Evolutionary conservation across 164 flowering plant genomes (phyloP).

Genomic region (Piper longum): DNA sequence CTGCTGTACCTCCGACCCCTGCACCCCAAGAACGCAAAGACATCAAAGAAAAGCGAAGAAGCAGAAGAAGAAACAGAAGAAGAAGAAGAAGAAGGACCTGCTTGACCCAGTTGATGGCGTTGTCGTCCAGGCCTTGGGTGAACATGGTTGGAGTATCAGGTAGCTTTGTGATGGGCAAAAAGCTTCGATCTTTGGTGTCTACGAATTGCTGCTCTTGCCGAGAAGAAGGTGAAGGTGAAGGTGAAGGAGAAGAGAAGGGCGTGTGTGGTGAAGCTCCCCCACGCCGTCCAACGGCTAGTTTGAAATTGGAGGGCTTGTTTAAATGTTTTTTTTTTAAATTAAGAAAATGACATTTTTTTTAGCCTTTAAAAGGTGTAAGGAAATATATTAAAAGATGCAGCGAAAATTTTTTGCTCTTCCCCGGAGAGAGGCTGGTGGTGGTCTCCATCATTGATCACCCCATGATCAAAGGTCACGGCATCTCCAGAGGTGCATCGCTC

Average conservation of each 20-base stretch:
- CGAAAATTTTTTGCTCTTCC: too few species aligned
- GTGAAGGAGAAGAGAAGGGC: background rate
- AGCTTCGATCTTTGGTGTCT: background rate
- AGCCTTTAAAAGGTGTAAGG: too few species aligned
- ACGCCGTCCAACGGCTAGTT: constrained; percentile 7
- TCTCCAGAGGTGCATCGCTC: too few species aligned
- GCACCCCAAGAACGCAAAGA: background rate
- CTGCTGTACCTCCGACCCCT: constrained; percentile 35
- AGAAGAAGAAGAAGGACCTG: constrained; percentile 26
- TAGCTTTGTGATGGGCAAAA: background rate
- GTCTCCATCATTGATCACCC: too few species aligned
- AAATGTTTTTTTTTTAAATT: background rate
- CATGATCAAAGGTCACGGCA: too few species aligned
- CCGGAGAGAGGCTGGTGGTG: too few species aligned
- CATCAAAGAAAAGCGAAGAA: background rate
- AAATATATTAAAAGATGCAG: too few species aligned
- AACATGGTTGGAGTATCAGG: constrained; percentile 28
- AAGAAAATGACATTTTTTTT: too few species aligned
- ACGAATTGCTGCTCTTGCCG: background rate
- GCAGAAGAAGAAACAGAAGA: background rate
- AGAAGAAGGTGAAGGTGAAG: constrained; percentile 1
- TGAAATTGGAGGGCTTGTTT: background rate
- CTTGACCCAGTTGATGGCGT: constrained; percentile 60
- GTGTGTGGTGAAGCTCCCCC: background rate
- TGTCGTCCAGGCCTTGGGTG: constrained; percentile 67